Conservation (phyloP, 805 yeast species). For the Nakazawaea wickerhamii region DNA sequence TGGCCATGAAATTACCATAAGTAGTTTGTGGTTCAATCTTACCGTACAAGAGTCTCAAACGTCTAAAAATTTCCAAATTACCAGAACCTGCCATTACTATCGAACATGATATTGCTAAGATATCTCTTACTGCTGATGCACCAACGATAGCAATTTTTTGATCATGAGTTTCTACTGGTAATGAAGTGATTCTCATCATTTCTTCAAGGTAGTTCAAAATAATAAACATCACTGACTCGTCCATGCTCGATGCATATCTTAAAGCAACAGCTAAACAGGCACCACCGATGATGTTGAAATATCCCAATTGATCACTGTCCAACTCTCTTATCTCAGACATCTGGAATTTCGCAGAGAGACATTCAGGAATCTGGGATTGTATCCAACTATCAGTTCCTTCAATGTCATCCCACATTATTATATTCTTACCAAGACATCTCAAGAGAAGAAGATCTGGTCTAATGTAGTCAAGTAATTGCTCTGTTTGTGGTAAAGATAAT, state of each 20-base stretch:
- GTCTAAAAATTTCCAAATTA: conserved; percentile 68
- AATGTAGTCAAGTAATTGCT: conserved; percentile 57
- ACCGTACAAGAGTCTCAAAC: conserved; percentile 68
- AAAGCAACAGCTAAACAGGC: conserved; percentile 69
- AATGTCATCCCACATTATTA: conserved; percentile 72
- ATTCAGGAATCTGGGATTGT: conserved; percentile 46
- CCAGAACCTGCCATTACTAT: conserved; percentile 90
- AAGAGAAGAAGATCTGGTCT: conserved; percentile 75
- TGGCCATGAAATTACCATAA: conserved; percentile 72
- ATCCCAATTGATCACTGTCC: conserved; percentile 58
- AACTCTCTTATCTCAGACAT: conserved; percentile 26
- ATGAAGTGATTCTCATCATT: conserved; percentile 36
- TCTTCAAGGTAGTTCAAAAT: conserved; percentile 51
- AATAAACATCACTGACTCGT: conserved; percentile 47
- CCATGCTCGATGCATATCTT: conserved; percentile 66
- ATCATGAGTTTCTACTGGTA: conserved; percentile 48
- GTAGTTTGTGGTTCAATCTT: conserved; percentile 35
- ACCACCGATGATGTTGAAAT: conserved; percentile 68
- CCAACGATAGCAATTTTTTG: conserved; percentile 50
- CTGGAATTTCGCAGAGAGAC: conserved; percentile 29
- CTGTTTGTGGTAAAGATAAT: conserved; percentile 53
- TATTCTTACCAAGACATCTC: conserved; percentile 54
- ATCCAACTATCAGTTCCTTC: conserved; percentile 50
- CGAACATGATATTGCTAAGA: conserved; percentile 59
- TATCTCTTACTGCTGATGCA: conserved; percentile 49